phyloP scores from a whole-genome alignment of 768 basidiomycete genomes.

The Agaricus subrufescens region DNA sequence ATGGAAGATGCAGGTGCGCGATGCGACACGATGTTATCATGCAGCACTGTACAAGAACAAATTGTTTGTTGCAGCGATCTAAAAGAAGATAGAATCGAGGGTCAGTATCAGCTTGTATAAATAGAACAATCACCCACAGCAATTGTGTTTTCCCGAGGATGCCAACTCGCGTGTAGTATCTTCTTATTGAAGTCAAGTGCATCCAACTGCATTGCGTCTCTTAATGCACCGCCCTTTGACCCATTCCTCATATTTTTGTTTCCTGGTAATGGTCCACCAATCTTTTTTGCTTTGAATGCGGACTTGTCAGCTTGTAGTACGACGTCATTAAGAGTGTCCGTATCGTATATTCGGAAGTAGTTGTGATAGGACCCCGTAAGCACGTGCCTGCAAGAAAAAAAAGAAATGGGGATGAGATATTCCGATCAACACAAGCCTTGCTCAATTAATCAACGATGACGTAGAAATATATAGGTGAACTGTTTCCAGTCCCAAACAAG shows the following conservation, averaged over 20 bases:
- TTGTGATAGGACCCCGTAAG: constrained; percentile 99
- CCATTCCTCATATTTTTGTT: constrained; percentile 77
- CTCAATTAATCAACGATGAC: constrained; percentile 13
- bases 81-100: not conserved
- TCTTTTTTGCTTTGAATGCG: constrained; percentile 99
- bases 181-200: constrained; percentile 95
- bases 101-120: constrained; percentile 4
- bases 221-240: constrained; percentile 56
- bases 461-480: constrained; percentile 8
- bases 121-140: constrained; percentile 54
- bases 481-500: constrained; percentile 3
- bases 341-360: constrained; percentile 99
- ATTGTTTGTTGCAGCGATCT: constrained; percentile 98
- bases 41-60: constrained; percentile 82
- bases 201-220: constrained; percentile 85
- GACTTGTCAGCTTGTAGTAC: constrained; percentile 98
- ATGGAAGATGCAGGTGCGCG: not conserved
- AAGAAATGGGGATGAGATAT: constrained; percentile 9
- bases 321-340: constrained; percentile 80
- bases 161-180: constrained; percentile 95
- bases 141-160: constrained; percentile 97
- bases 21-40: constrained; percentile 28
- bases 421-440: constrained; percentile 15
- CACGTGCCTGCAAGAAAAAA: constrained; percentile 62
- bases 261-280: constrained; percentile 78